A percentile compares a stretch with the other conserved stretches of the same genome.
Evolutionary conservation across 306 rosid genomes (phyloP).

Genomic region (Medicago ruthenica): DNA sequence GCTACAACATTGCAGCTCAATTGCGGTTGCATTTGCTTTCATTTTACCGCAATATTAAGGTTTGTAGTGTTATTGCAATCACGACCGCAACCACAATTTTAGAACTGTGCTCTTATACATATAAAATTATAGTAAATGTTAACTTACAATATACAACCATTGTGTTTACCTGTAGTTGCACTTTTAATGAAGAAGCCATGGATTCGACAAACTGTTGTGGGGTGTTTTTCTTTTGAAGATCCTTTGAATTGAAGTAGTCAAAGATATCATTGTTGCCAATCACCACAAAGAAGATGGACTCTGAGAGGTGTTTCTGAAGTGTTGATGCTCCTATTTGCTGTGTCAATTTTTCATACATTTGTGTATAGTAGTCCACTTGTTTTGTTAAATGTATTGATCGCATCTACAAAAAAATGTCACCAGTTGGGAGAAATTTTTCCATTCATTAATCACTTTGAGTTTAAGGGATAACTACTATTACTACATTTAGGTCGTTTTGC

Average conservation of each 20-base stretch:
- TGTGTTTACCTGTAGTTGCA: slow-evolving; percentile 62
- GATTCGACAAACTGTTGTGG: slow-evolving; percentile 57
- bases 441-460: too few species aligned
- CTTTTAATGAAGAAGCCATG: slow-evolving; percentile 57
- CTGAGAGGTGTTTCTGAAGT: slow-evolving; percentile 57
- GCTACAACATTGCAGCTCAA: neutral
- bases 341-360: slow-evolving; percentile 45
- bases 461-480: neutral
- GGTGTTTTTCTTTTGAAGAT: slow-evolving; percentile 44
- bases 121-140: neutral
- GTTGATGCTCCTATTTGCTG: slow-evolving; percentile 45
- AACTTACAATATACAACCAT: neutral
- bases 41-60: neutral
- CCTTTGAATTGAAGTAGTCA: slow-evolving; percentile 56
- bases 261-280: slow-evolving; percentile 87
- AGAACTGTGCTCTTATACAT: neutral
- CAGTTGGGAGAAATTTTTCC: neutral
- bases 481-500: neutral
- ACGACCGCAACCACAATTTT: neutral
- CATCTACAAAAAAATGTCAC: slow-evolving; percentile 26
- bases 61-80: neutral
- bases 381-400: slow-evolving; percentile 53
- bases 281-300: slow-evolving; percentile 60
- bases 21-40: neutral
- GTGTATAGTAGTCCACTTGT: slow-evolving; percentile 62